Evolutionary conservation across 371 early-diverging fungal species (phyloP), one percentile per base, ranked within the genome.

Genomic region (Zychaea mexicana): DNA sequence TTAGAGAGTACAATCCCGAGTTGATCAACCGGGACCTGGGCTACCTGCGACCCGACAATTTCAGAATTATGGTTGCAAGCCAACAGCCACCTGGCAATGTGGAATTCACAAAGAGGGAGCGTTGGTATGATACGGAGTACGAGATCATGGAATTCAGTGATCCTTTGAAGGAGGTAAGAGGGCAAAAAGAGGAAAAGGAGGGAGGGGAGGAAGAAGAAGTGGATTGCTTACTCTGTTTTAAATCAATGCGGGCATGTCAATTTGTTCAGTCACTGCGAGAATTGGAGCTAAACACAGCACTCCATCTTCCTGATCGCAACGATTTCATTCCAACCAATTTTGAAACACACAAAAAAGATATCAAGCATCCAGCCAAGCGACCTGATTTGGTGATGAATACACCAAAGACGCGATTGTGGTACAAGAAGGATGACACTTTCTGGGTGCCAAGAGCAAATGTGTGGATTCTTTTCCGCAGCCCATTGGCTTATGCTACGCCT

Each of bases 361-460:
- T 78, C 56, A 30, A 64, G 54, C 53, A 70, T 57, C 64, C 83
- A 57, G 21, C 57, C 39, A 59, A 78, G 55, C 17, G 77, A 15
- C 90, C 90, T 19, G 62, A 74, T 15, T 74, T 91, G 46, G 79
- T 92, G 47, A 73, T 73, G 52, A 92, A 95, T 19, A 84, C 85
- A 19, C 77, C 86, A 26, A 60, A 87, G 13, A 67, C 79, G 22
- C 87, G 95, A 30, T 64, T 96, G 66, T 98, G 98, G 98, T 89
- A 93, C 74, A 95, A 96, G 79, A 92, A 92, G 70, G 97, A 97
- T 68, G 96, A 97, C 70, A 89, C 86, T 1, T 98, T 95, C 69
- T 89, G 84, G 86, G 89, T 91, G 2, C 95, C 95, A 39, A 88
- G 92, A 62, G 88, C 88, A 24, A 83, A 84, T 64, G 79, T 83